phyloP scores from a whole-genome alignment of 1,284 basidiomycete genomes.

The Singerocomus inundabilis region DNA sequence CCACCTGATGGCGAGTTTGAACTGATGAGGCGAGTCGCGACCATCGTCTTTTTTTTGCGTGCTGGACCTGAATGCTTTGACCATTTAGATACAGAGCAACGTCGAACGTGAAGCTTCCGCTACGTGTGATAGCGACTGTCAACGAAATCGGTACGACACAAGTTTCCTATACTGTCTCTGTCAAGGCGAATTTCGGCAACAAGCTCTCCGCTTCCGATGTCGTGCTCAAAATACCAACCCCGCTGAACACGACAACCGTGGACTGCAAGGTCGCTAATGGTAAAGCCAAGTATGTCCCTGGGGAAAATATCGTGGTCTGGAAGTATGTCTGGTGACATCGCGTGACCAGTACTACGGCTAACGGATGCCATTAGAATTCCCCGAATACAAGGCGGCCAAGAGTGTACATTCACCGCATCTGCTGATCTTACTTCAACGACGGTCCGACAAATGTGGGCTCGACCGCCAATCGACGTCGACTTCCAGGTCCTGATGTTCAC shows the following conservation, averaged over 20 bases:
- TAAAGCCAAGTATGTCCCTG: slow-evolving; percentile 96
- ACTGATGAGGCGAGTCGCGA: slow-evolving; percentile 75
- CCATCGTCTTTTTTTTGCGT: slow-evolving; percentile 4
- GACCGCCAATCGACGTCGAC: slow-evolving; percentile 96
- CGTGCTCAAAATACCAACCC: slow-evolving; percentile 92
- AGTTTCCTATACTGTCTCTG: slow-evolving; percentile 88
- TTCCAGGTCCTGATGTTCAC: slow-evolving; percentile 99
- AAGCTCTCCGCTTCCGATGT: slow-evolving; percentile 95
- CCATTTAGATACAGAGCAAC: slow-evolving; percentile 85
- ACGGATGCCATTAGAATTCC: slow-evolving; percentile 65
- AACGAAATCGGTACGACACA: slow-evolving; percentile 89
- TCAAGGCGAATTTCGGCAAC: slow-evolving; percentile 87
- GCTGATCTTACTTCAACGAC: slow-evolving; percentile 87
- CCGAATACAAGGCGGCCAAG: slow-evolving; percentile 89
- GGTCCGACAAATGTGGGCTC: slow-evolving; percentile 90
- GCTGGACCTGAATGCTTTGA: slow-evolving; percentile 2
- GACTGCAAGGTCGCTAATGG: slow-evolving; percentile 90
- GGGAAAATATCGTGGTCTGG: slow-evolving; percentile 95
- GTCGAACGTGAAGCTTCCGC: slow-evolving; percentile 91
- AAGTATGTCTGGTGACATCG: slow-evolving; percentile 65
- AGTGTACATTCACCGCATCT: slow-evolving; percentile 82
- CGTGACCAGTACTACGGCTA: neutral
- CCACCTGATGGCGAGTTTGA: slow-evolving; percentile 99
- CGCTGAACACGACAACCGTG: slow-evolving; percentile 89
- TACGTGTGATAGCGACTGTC: slow-evolving; percentile 88